Percentiles rank a stretch among this genome's conserved stretches.
phyloP scores from a whole-genome alignment of 495 filamentous ascomycete species.

The Hyaloscypha bicolor region DNA sequence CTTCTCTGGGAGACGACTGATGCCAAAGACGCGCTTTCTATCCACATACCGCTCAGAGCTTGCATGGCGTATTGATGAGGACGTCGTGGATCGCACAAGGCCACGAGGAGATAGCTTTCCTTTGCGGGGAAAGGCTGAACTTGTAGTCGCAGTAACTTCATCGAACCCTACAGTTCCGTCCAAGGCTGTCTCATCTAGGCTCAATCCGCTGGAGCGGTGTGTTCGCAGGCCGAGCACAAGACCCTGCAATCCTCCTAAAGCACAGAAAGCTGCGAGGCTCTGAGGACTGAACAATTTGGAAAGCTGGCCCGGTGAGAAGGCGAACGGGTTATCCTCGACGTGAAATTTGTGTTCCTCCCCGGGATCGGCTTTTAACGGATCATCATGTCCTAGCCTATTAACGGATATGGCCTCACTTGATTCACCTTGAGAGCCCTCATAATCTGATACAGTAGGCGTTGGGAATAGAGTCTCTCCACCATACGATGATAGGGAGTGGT shows the following conservation, averaged over 20 bases:
- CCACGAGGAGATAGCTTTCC: conserved; percentile 67
- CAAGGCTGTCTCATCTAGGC: conserved; percentile 67
- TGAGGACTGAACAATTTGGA: conserved; percentile 79
- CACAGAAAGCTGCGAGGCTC: conserved; percentile 70
- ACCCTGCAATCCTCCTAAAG: conserved; percentile 73
- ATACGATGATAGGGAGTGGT: conserved; percentile 12
- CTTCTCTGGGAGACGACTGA: conserved; percentile 72
- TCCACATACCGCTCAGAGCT: conserved; percentile 41
- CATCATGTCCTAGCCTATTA: no score
- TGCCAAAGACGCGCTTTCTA: conserved; percentile 67
- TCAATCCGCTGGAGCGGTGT: conserved; percentile 64
- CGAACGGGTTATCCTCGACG: conserved; percentile 76
- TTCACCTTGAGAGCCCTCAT: not conserved
- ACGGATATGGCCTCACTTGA: no score
- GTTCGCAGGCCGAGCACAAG: conserved; percentile 75
- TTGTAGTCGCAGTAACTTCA: conserved; percentile 50
- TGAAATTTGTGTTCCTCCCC: conserved; percentile 69
- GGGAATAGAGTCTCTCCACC: conserved; percentile 11
- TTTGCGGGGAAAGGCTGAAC: conserved; percentile 34
- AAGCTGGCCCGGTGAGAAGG: conserved; percentile 77
- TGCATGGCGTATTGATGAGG: conserved; percentile 61
- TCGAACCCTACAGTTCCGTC: conserved; percentile 68
- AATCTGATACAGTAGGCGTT: not conserved
- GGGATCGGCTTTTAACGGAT: conserved; percentile 22
- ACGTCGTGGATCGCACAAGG: conserved; percentile 72